These are phyloP conservation scores for Ochetophila trinervis DNA, from an alignment of 306 rosid species.

Conservation along the genomic window DNA sequence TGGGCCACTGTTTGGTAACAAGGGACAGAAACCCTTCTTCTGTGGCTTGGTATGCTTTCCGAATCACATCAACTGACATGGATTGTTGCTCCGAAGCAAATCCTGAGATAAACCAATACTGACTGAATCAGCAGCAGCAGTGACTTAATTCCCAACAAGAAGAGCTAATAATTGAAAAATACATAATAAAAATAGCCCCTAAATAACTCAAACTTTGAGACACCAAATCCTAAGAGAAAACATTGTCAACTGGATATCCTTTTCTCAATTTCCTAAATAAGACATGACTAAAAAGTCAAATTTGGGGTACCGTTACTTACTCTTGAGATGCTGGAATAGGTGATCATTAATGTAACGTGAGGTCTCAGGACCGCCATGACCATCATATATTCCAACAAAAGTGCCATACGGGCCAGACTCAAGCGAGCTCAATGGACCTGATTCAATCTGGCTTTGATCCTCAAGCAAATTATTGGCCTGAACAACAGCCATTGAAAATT, in stretches of 20 bases:
- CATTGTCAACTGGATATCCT: not conserved
- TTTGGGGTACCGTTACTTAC: slow-evolving; percentile 35
- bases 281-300: not conserved
- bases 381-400: slow-evolving; percentile 81
- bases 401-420: slow-evolving; percentile 82
- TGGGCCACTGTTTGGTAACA: slow-evolving; percentile 76
- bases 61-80: slow-evolving; percentile 80
- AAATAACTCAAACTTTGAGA: not conserved
- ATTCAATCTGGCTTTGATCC: slow-evolving; percentile 94
- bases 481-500: slow-evolving; percentile 86
- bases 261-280: not conserved
- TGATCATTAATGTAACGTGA: slow-evolving; percentile 73
- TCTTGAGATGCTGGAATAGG: slow-evolving; percentile 73
- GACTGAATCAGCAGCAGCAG: slow-evolving; percentile 15
- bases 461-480: slow-evolving; percentile 97
- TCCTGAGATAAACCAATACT: slow-evolving; percentile 32
- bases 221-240: not conserved
- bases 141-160: slow-evolving; percentile 5
- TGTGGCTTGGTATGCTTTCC: slow-evolving; percentile 88
- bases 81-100: slow-evolving; percentile 78
- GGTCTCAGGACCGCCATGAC: slow-evolving; percentile 97
- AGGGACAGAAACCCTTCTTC: slow-evolving; percentile 86
- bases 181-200: slow-evolving; percentile 4
- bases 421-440: slow-evolving; percentile 69
- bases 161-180: not conserved